phyloP scores from a whole-genome alignment of 495 filamentous ascomycete genomes.

The Wilcoxina mikolae region DNA sequence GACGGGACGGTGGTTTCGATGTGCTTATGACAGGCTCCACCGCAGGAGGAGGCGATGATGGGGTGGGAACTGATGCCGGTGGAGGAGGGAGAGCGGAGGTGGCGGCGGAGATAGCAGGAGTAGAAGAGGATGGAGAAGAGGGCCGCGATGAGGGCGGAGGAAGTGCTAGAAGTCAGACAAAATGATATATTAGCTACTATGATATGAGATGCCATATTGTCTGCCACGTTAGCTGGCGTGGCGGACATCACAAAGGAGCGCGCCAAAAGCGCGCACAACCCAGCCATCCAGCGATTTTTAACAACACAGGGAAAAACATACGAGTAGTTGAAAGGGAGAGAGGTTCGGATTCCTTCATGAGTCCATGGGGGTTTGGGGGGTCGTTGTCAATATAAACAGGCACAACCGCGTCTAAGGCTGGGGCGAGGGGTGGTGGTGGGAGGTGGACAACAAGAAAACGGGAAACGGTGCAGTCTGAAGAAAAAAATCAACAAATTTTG shows the following conservation, averaged over 20 bases:
- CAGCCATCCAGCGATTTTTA: background rate
- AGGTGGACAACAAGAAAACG: background rate
- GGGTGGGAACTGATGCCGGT: background rate
- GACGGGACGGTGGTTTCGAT: background rate
- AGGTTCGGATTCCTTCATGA: conserved; percentile 29
- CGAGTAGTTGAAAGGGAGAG: conserved; percentile 20
- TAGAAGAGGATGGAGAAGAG: conserved; percentile 12
- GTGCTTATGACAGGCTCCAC: background rate
- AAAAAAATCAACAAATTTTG: background rate
- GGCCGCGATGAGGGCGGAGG: conserved; percentile 24
- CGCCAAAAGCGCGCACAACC: conserved; percentile 1
- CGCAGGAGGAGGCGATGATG: background rate
- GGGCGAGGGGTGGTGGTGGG: background rate
- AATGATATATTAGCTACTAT: conserved; percentile 25
- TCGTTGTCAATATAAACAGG: conserved; percentile 6
- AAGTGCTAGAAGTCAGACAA: conserved; percentile 20
- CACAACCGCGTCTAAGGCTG: background rate
- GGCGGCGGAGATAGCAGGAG: background rate
- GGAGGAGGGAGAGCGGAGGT: background rate
- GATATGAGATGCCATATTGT: conserved; percentile 5
- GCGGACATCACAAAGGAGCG: background rate
- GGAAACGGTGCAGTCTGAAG: background rate
- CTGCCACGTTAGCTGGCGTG: conserved; percentile 7
- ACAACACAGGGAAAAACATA: conserved; percentile 14
- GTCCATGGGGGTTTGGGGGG: conserved; percentile 22